Evolutionary conservation across 495 filamentous ascomycete genomes (phyloP).

Genomic region (Extremus antarcticus): DNA sequence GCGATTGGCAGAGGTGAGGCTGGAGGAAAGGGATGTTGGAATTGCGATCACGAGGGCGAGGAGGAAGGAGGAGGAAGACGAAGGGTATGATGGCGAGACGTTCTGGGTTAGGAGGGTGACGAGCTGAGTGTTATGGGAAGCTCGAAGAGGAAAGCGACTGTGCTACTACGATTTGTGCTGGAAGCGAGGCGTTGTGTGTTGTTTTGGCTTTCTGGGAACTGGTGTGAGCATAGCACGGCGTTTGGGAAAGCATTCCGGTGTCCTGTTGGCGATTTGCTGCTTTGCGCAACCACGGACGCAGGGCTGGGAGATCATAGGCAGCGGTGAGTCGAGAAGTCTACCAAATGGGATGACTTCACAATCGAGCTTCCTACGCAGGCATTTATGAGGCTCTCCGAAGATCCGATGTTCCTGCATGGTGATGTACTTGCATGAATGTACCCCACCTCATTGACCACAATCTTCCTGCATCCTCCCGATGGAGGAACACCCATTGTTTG

Average conservation of each 20-base stretch:
- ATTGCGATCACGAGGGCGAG: slow-evolving; percentile 15
- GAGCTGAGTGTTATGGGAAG: too few relatives aligned
- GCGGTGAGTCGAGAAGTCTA: neutral
- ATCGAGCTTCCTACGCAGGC: neutral
- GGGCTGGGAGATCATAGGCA: neutral
- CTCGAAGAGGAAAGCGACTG: too few relatives aligned
- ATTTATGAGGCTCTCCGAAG: neutral
- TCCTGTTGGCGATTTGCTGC: too few relatives aligned
- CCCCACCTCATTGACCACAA: neutral
- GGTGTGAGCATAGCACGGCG: too few relatives aligned
- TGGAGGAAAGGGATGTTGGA: slow-evolving; percentile 20
- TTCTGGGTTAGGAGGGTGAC: slow-evolving; percentile 22
- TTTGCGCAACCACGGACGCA: too few relatives aligned
- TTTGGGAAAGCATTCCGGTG: too few relatives aligned
- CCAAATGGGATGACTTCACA: neutral
- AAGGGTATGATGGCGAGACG: slow-evolving; percentile 5
- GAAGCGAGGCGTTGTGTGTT: too few relatives aligned
- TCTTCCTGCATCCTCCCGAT: neutral
- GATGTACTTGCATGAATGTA: neutral
- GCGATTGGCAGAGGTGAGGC: slow-evolving; percentile 10
- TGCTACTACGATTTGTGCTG: too few relatives aligned
- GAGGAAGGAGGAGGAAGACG: slow-evolving; percentile 16
- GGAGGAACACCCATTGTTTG: neutral
- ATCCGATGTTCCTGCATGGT: neutral
- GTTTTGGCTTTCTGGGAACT: too few relatives aligned